These are phyloP conservation scores for Oryza nivara DNA, from an alignment of 176 grass and related monocot species.

Conservation along the genomic window DNA sequence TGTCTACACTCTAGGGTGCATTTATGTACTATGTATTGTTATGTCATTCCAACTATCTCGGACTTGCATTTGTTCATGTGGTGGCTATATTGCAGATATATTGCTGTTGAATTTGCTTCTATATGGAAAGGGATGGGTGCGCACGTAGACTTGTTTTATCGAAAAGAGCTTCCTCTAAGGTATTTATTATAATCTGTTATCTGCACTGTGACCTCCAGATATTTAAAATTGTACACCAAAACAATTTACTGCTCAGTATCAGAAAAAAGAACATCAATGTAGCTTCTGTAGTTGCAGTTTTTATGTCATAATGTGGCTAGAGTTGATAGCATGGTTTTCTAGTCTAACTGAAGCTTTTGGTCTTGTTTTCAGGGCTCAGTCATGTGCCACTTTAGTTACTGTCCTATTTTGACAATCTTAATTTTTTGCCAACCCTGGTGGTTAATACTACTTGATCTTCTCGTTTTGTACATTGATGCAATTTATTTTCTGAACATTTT, in stretches of 20 bases:
- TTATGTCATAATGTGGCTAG: neutral
- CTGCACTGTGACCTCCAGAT: neutral
- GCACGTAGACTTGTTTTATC: conserved; percentile 88
- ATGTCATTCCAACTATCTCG: neutral
- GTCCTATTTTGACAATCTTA: neutral
- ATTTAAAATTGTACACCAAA: neutral
- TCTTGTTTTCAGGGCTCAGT: neutral
- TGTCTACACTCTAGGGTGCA: neutral
- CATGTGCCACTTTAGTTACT: neutral
- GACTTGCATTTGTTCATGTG: conserved; percentile 24
- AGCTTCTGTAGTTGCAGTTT: neutral
- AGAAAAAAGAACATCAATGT: conserved; percentile 18
- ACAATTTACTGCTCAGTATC: neutral
- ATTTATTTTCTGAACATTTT: neutral
- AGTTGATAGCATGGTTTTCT: neutral
- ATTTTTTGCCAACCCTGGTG: neutral
- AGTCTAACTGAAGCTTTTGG: conserved; percentile 4
- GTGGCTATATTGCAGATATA: conserved; percentile 58
- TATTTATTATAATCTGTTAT: conserved; percentile 32
- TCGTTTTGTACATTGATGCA: neutral
- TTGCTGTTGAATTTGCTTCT: conserved; percentile 98
- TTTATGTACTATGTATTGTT: neutral
- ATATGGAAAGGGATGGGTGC: conserved; percentile 93
- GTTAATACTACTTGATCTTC: neutral
- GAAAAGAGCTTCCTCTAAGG: conserved; percentile 92